Evolutionary conservation across 805 yeast genomes (phyloP).

Genomic region (Metschnikowia gruessii): DNA sequence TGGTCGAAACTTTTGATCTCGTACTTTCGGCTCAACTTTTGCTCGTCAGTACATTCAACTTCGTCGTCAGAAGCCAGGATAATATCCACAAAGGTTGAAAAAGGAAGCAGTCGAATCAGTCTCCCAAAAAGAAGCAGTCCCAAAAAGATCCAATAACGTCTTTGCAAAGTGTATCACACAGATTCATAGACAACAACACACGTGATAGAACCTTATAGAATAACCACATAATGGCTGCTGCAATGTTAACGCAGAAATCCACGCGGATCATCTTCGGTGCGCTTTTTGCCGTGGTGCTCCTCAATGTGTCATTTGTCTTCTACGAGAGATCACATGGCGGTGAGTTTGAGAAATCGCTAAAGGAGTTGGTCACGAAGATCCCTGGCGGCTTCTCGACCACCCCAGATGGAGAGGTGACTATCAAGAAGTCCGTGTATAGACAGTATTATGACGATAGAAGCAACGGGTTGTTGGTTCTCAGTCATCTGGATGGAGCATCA

Average conservation of each 20-base stretch:
- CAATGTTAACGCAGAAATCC: constrained; percentile 5
- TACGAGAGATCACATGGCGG: constrained; percentile 2
- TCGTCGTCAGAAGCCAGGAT: too few species aligned
- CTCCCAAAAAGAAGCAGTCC: too few species aligned
- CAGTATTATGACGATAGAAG: constrained; percentile 14
- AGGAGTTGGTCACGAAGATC: constrained; percentile 1
- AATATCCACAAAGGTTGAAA: too few species aligned
- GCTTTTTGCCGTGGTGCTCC: constrained; percentile 6
- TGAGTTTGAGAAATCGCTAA: constrained; percentile 9
- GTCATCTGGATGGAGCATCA: constrained; percentile 5
- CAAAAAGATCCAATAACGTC: too few species aligned
- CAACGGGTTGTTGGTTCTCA: constrained; percentile 14
- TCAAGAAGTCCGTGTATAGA: constrained; percentile 7
- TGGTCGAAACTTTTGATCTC: too few species aligned
- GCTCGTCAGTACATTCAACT: too few species aligned
- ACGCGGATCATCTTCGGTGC: constrained; percentile 4
- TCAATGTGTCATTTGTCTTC: constrained; percentile 8
- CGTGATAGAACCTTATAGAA: too few species aligned
- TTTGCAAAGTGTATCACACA: too few species aligned
- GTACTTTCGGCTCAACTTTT: too few species aligned
- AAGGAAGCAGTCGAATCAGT: too few species aligned
- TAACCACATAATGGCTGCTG: background rate
- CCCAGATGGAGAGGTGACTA: background rate
- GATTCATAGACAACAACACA: too few species aligned
- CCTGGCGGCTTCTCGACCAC: background rate